Conservation (phyloP, 805 yeast species). For the Pichia eremophila region DNA sequence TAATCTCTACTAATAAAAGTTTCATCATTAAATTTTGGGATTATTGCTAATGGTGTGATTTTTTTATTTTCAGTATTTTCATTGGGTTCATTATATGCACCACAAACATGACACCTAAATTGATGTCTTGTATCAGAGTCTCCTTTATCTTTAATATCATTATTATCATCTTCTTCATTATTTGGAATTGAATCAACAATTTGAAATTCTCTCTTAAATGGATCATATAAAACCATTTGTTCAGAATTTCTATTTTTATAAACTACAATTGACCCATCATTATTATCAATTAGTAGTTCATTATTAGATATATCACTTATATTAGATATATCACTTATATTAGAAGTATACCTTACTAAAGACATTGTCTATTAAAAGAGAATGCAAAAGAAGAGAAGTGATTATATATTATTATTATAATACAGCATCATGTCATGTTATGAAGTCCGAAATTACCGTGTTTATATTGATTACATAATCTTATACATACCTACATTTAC, state of each 20-base stretch:
- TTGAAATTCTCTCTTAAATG: constrained; percentile 20
- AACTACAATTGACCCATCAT: constrained; percentile 2
- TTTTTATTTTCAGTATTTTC: background rate
- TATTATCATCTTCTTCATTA: no score
- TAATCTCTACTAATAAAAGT: constrained; percentile 19
- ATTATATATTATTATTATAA: no score
- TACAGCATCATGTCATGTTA: background rate
- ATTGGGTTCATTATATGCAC: constrained; percentile 8
- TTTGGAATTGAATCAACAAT: constrained; percentile 11
- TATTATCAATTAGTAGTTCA: background rate
- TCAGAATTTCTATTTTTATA: constrained; percentile 18
- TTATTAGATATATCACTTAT: background rate
- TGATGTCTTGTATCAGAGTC: background rate
- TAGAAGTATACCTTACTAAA: constrained; percentile 12
- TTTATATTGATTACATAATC: background rate
- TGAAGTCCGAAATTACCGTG: background rate
- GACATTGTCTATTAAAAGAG: constrained; percentile 8
- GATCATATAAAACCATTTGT: constrained; percentile 23
- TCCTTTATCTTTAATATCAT: background rate
- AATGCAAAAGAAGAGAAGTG: no score
- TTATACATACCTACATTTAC: no score
- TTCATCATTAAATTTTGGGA: background rate
- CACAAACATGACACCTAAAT: constrained; percentile 22
- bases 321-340: constrained; percentile 7
- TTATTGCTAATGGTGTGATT: background rate